Base-by-base conservation (phyloP, 169 alveolate species). In the Cryptosporidium bovis region DNA sequence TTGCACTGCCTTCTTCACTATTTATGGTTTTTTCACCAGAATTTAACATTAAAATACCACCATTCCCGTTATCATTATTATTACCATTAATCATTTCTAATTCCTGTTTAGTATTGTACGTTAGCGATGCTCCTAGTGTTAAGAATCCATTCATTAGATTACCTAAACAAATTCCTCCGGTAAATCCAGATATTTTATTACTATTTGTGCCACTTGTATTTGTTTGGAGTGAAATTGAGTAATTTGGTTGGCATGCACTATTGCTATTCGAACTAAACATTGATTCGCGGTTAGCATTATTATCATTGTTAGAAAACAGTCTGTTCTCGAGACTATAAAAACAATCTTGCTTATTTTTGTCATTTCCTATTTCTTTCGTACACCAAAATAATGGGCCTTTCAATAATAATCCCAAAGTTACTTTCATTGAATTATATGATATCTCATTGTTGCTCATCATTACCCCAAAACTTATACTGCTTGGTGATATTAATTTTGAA, bases 171-270 rank as follows among this genome's bases (percentile, higher is more conserved):
- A 77, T 40, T 13, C 87, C 87, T 18, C 77, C 87, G 5, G 71
- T 77, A 40, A 77, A 60, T 40, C 87, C 87, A 40, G 87, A 77
- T 60, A 77, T 34, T 10, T 24, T 77, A 16, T 62, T 40, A 40
- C 48, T 40, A 40, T 40, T 40, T 40, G 10, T 8, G 48, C 10
- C 10, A 15, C 62, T 60, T 24, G 87, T 24, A n/a, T 40, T 77
- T n/a, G 87, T 77, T 34, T 77, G 87, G 1, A 77, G 6, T 40
- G 87, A 77, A 29, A 62, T 20, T 15, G 66, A n/a, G 34, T 60
- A 60, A 24, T 24, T 77, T 27, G 84, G 55, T 20, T 36, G 34
- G 56, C 27, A 27, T 12, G 12, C 31, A 71, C 0, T 55, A 6
- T 29, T 55, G 51, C 33, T 16, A 29, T 15, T 34, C 7, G 16